phyloP scores from a whole-genome alignment of 768 basidiomycete species.

The Tulasnella sp. region DNA sequence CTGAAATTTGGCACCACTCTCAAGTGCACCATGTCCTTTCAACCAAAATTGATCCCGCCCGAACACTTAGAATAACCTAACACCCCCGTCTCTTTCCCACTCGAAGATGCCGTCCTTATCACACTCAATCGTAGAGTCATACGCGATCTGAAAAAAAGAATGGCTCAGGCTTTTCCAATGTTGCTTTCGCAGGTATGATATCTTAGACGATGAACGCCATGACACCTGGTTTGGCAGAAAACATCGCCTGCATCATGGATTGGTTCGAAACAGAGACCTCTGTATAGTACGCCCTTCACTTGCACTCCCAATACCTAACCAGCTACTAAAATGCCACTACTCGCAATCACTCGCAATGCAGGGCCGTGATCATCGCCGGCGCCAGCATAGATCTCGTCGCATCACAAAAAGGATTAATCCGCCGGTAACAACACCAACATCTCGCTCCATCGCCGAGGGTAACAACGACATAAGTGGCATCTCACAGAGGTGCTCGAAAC shows the following conservation, averaged over 20 bases:
- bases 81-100: constrained; percentile 27
- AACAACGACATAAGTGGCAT: constrained; percentile 60
- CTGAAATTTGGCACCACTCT: no score
- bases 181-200: neutral
- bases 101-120: constrained; percentile 42
- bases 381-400: constrained; percentile 69
- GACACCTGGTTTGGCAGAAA: constrained; percentile 45
- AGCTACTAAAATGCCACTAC: neutral
- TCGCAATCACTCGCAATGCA: constrained; percentile 25
- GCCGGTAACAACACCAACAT: constrained; percentile 28
- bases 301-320: neutral
- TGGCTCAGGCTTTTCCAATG: neutral
- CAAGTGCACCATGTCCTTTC: no score
- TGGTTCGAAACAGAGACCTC: constrained; percentile 67
- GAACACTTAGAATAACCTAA: constrained; percentile 8
- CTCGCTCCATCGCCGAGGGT: constrained; percentile 27
- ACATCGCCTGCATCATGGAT: constrained; percentile 42
- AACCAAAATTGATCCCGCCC: neutral
- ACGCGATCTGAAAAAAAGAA: neutral
- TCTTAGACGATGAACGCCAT: constrained; percentile 56
- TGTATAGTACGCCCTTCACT: constrained; percentile 59
- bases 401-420: constrained; percentile 48
- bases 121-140: constrained; percentile 52
- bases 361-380: constrained; percentile 69
- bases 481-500: constrained; percentile 57